These are phyloP conservation scores for Candida jianshihensis DNA, from an alignment of 805 yeast species.

Conservation along the genomic window DNA sequence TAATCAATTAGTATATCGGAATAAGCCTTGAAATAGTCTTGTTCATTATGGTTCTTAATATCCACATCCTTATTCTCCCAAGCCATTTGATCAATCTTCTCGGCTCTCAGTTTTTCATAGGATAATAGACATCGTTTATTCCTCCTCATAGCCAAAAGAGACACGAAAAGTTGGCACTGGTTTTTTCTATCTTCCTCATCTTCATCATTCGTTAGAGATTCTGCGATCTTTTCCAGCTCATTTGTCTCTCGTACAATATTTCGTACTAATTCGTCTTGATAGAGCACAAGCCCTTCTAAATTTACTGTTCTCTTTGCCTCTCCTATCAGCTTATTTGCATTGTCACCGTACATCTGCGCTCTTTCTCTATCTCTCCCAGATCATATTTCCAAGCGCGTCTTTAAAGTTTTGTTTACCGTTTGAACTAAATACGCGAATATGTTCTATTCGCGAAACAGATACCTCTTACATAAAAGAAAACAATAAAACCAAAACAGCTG, in stretches of 20 bases:
- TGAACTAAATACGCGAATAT: too few species aligned
- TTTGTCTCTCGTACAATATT: constrained; percentile 64
- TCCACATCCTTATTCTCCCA: constrained; percentile 63
- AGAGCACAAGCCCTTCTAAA: constrained; percentile 59
- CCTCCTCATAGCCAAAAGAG: constrained; percentile 71
- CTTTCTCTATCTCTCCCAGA: background rate
- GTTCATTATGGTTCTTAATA: constrained; percentile 69
- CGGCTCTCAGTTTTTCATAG: constrained; percentile 67
- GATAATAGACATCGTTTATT: constrained; percentile 88
- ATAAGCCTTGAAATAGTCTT: constrained; percentile 67
- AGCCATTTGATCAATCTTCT: constrained; percentile 53
- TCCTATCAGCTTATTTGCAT: constrained; percentile 71
- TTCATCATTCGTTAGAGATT: constrained; percentile 32
- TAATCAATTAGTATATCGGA: constrained; percentile 65
- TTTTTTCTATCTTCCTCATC: constrained; percentile 35
- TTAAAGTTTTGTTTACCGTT: background rate
- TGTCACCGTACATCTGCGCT: constrained; percentile 74
- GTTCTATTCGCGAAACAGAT: too few species aligned
- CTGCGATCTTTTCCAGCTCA: constrained; percentile 53
- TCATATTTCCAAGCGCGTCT: too few species aligned
- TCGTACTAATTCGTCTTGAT: constrained; percentile 65
- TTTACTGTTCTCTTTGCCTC: constrained; percentile 79
- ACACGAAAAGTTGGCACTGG: constrained; percentile 49
- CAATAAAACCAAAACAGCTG: too few species aligned
- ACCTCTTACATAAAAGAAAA: background rate